These are phyloP conservation scores for Parietichytrium sp. DNA, from an alignment of 108 stramenopile genomes.

Conservation along the genomic window DNA sequence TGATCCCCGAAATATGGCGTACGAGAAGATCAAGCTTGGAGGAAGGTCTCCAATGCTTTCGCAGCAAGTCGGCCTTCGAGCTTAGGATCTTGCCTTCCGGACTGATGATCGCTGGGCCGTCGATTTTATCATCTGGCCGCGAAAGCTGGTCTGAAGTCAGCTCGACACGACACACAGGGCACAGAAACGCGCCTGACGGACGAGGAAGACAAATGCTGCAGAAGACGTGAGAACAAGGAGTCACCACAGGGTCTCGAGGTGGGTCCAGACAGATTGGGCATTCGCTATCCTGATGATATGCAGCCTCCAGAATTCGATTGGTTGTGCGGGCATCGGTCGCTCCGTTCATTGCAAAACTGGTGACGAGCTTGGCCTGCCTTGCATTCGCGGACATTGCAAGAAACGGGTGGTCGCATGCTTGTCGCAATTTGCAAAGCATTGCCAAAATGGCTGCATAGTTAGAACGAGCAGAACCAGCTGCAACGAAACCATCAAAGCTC, in stretches of 20 bases:
- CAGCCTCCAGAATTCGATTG: too few relatives aligned
- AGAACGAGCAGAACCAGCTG: constrained; percentile 44
- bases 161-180: constrained; percentile 7
- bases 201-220: constrained; percentile 38
- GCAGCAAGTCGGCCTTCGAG: too few relatives aligned
- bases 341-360: too few relatives aligned
- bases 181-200: too few relatives aligned
- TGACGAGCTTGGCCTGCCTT: neutral
- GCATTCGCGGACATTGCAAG: constrained; percentile 37
- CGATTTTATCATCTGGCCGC: too few relatives aligned
- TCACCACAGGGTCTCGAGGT: constrained; percentile 42
- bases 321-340: too few relatives aligned
- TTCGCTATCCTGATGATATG: constrained; percentile 34
- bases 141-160: too few relatives aligned
- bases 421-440: constrained; percentile 47
- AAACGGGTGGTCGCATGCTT: constrained; percentile 59
- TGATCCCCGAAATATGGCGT: neutral
- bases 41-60: neutral
- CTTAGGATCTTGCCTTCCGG: too few relatives aligned
- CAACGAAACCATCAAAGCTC: constrained; percentile 49
- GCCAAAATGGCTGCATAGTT: constrained; percentile 54
- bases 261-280: constrained; percentile 52
- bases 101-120: too few relatives aligned
- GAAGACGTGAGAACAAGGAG: constrained; percentile 54
- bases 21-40: neutral